Evolutionary conservation across 2,329 filamentous ascomycete species (phyloP), one percentile per base, ranked within the genome.

Genomic region (Scopulariopsis brevicaulis): DNA sequence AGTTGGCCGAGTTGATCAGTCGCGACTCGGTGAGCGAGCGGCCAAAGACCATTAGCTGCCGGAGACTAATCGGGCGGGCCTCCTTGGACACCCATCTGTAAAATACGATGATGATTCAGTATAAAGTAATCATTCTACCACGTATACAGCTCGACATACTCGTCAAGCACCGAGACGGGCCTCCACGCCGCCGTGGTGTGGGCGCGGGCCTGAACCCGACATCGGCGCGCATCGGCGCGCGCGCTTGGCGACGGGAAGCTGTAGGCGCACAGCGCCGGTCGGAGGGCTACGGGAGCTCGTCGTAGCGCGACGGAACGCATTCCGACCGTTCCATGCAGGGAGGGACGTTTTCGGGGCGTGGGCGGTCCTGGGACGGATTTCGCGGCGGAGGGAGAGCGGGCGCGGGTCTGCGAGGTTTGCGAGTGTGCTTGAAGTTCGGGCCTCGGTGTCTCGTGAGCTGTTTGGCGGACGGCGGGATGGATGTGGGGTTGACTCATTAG

Each of bases 11-110:
- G 73, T 89, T 92, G 64, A 99, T 83, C 61, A 99, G 80, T 59
- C 95, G 86, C 56, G 85, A 80, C 73, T 97, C 92, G 54, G 92
- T 96, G 68, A 99, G 75, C 24, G 92, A 95, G 54, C 94, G 87
- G 34, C 94, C 94, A 72, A 97, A 99, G 66, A 97, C 95, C 75
- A 96, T 97, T 66, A 99, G 82, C 73, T 97, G 94, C 59, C 94
- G 88, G 65, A 99, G 76, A 74, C 90, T 96, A 69, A 99, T 96
- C n/a, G 94, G 94, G 56, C 91, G 83, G 54, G 92, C 92, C 69
- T 96, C 90, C 66, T 87, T 89, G 62, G 89, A 86, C 56, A 96
- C 93, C 91, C 92, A 97, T 78, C 91, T 96, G 64, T 51, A 59
- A 35, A 35, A 53, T 40, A 57, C 53, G 40, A 43, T 28, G 53